Evolutionary conservation across 176 grass and related monocot genomes (phyloP).

Genomic region (Musa troglodytarum): DNA sequence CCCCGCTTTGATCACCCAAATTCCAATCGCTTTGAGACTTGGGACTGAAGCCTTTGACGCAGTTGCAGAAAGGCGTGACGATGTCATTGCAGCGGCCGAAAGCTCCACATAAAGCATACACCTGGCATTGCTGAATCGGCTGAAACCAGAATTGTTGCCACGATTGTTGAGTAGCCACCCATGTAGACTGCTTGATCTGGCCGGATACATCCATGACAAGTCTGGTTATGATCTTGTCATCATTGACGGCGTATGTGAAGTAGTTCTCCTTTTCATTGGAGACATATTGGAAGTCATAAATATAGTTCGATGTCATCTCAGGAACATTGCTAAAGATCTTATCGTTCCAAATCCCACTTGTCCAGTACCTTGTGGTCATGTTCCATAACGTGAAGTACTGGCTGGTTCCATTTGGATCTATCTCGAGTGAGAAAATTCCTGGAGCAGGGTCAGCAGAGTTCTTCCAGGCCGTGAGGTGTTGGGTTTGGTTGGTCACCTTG

Average conservation of each 20-base stretch:
- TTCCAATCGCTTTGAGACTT: slow-evolving; percentile 13
- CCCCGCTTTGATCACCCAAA: slow-evolving; percentile 11
- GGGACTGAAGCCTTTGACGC: slow-evolving; percentile 25
- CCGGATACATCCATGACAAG: slow-evolving; percentile 30
- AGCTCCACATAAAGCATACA: slow-evolving; percentile 32
- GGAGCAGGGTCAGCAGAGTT: slow-evolving; percentile 32
- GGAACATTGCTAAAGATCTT: slow-evolving; percentile 22
- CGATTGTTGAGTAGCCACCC: slow-evolving; percentile 6
- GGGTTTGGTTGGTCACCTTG: slow-evolving; percentile 31
- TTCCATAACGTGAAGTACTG: slow-evolving; percentile 34
- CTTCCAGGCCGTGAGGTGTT: slow-evolving; percentile 30
- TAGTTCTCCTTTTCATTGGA: slow-evolving; percentile 24
- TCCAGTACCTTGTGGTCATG: slow-evolving; percentile 26
- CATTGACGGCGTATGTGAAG: slow-evolving; percentile 32
- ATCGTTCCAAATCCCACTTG: slow-evolving; percentile 31
- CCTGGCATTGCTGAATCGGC: slow-evolving; percentile 29
- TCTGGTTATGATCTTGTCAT: slow-evolving; percentile 25
- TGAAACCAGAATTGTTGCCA: slow-evolving; percentile 31
- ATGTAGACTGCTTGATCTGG: slow-evolving; percentile 29
- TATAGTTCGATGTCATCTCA: slow-evolving; percentile 36
- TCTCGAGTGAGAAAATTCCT: slow-evolving; percentile 27
- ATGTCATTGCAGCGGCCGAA: slow-evolving; percentile 34
- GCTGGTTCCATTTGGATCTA: slow-evolving; percentile 27
- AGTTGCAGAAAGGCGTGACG: slow-evolving; percentile 25
- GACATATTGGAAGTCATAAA: slow-evolving; percentile 31